Conservation (phyloP, 805 yeast genomes). For the Pichia paraexigua region DNA sequence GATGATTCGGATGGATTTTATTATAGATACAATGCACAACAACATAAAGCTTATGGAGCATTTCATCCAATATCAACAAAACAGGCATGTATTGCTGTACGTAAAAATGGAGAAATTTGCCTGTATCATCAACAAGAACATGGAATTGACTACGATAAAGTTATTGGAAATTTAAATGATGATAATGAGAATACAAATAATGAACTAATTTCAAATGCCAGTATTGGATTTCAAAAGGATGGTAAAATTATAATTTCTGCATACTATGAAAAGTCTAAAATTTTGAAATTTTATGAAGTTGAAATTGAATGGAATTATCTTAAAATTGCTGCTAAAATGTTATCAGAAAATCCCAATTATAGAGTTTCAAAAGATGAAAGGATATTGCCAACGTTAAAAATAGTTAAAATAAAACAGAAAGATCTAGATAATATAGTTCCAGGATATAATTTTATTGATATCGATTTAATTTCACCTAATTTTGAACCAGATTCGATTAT, state of each 20-base stretch:
- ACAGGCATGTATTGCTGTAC: slow-evolving; percentile 61
- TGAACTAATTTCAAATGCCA: slow-evolving; percentile 28
- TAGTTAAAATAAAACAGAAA: slow-evolving; percentile 27
- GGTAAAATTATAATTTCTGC: slow-evolving; percentile 38
- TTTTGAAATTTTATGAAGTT: slow-evolving; percentile 36
- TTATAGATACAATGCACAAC: slow-evolving; percentile 51
- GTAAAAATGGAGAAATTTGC: slow-evolving; percentile 53
- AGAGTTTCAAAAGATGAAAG: slow-evolving; percentile 41
- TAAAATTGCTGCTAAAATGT: slow-evolving; percentile 37
- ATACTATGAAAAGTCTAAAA: slow-evolving; percentile 29
- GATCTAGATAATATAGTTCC: slow-evolving; percentile 12
- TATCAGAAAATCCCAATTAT: slow-evolving; percentile 39
- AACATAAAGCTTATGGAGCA: slow-evolving; percentile 51
- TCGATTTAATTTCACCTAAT: slow-evolving; percentile 41
- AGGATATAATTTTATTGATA: slow-evolving; percentile 16
- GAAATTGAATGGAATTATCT: slow-evolving; percentile 51
- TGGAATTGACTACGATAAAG: slow-evolving; percentile 47
- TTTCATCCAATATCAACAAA: slow-evolving; percentile 61
- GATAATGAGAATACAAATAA: slow-evolving; percentile 22
- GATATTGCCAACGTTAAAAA: slow-evolving; percentile 32
- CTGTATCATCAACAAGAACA: slow-evolving; percentile 61
- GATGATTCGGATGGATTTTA: slow-evolving; percentile 27
- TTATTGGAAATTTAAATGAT: slow-evolving; percentile 19
- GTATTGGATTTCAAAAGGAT: slow-evolving; percentile 46
- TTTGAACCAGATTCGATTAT: slow-evolving; percentile 34